Evolutionary conservation across 2,329 filamentous ascomycete genomes (phyloP).

Genomic region (Scedosporium dehoogii): DNA sequence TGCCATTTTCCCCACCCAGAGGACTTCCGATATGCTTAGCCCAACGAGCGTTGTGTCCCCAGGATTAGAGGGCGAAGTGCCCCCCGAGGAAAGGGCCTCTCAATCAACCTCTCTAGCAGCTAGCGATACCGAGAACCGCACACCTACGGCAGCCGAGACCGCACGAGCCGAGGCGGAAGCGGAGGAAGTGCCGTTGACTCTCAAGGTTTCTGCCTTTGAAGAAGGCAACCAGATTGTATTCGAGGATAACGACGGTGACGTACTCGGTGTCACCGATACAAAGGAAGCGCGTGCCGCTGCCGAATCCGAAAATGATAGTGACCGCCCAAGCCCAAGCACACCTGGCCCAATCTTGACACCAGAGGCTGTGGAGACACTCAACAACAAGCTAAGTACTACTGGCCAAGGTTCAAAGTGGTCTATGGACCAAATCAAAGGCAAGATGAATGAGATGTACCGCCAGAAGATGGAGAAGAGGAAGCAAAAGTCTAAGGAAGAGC

Average conservation of each 20-base stretch:
- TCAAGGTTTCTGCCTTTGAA: slow-evolving; percentile 59
- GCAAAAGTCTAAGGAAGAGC: slow-evolving; percentile 42
- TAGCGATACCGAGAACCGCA: background rate
- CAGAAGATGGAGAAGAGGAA: slow-evolving; percentile 55
- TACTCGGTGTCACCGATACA: slow-evolving; percentile 55
- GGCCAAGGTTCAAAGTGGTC: slow-evolving; percentile 18
- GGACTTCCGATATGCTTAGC: background rate
- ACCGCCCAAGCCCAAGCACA: slow-evolving; percentile 36
- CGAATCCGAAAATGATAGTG: slow-evolving; percentile 73
- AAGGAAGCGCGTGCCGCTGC: slow-evolving; percentile 34
- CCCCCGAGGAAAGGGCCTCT: background rate
- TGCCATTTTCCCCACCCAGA: slow-evolving; percentile 62
- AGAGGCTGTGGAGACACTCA: slow-evolving; percentile 13
- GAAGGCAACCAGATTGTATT: slow-evolving; percentile 72
- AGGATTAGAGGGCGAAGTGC: background rate
- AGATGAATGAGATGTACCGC: slow-evolving; percentile 40
- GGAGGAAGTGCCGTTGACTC: background rate
- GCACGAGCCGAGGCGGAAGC: background rate
- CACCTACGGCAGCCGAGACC: background rate
- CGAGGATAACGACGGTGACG: slow-evolving; percentile 81
- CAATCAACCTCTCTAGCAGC: background rate
- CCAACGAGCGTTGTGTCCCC: slow-evolving; percentile 4
- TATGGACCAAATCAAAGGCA: slow-evolving; percentile 34
- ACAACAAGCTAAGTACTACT: slow-evolving; percentile 14
- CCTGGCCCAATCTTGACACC: slow-evolving; percentile 12